These are phyloP conservation scores for Meripilus lineatus DNA, from an alignment of 1,284 basidiomycete genomes.

Conservation along the genomic window DNA sequence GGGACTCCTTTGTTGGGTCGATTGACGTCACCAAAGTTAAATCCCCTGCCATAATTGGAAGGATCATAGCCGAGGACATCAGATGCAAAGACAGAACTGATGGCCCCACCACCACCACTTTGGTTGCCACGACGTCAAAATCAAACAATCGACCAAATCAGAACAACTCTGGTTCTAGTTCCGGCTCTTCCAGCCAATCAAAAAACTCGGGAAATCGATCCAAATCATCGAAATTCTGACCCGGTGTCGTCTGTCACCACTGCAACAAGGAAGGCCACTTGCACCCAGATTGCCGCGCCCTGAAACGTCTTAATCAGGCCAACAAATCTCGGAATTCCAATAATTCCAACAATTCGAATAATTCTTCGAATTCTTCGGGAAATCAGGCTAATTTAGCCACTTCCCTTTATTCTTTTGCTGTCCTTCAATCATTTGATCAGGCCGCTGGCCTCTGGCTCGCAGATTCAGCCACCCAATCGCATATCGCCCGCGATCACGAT, in stretches of 20 bases:
- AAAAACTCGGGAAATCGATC: too few species aligned
- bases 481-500: constrained; percentile 12
- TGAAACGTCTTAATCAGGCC: too few species aligned
- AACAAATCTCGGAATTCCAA: too few species aligned
- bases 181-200: too few species aligned
- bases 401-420: neutral
- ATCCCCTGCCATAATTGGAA: too few species aligned
- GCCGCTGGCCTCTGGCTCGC: constrained; percentile 13
- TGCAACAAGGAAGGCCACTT: constrained; percentile 11
- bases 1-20: constrained; percentile 7
- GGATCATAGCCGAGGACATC: too few species aligned
- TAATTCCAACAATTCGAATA: too few species aligned
- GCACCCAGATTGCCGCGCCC: constrained; percentile 2
- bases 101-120: neutral
- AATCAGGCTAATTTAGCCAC: neutral
- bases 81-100: constrained; percentile 2
- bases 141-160: too few species aligned
- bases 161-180: too few species aligned
- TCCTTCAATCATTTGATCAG: neutral
- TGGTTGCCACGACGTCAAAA: too few species aligned
- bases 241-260: constrained; percentile 7
- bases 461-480: constrained; percentile 12
- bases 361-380: neutral
- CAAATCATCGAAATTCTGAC: too few species aligned
- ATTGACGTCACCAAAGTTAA: neutral